A percentile compares a stretch with the other conserved stretches of the same genome.
Conservation (phyloP, 2,329 filamentous ascomycete genomes). For the Colletotrichum cuscutae region DNA sequence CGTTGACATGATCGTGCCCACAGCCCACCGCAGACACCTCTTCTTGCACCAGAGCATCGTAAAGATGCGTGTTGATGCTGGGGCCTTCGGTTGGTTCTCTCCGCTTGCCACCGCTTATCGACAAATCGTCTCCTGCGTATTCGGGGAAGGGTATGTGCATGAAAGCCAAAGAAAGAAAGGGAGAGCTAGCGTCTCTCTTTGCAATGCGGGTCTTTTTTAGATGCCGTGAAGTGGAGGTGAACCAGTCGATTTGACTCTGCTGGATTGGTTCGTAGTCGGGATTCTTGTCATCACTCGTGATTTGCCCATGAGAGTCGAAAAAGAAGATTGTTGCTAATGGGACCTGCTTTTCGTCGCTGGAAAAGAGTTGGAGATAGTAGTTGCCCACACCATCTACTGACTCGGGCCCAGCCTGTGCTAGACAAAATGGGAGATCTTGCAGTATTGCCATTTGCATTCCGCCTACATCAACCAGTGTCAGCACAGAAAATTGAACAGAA, state of each 20-base stretch:
- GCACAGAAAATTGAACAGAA: background rate
- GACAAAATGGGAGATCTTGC: background rate
- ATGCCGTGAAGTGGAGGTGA: constrained; percentile 36
- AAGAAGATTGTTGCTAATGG: background rate
- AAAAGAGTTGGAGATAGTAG: background rate
- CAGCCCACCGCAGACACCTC: constrained; percentile 42
- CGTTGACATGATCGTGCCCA: constrained; percentile 47
- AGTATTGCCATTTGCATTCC: background rate
- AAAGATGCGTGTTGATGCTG: constrained; percentile 44
- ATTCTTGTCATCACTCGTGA: background rate
- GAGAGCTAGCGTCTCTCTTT: constrained; percentile 30
- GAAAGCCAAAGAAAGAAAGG: constrained; percentile 42
- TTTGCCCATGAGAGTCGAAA: background rate
- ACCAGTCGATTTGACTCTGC: constrained; percentile 44
- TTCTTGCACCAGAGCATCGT: constrained; percentile 42
- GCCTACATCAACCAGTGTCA: background rate
- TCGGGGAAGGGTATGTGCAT: constrained; percentile 43
- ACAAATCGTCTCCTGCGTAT: constrained; percentile 40
- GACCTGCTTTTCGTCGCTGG: background rate
- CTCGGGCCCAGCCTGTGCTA: background rate
- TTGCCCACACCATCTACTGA: background rate
- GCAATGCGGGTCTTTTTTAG: constrained; percentile 36
- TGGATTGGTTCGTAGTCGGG: constrained; percentile 17
- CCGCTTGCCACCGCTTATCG: constrained; percentile 40
- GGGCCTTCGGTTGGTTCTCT: constrained; percentile 43